These are phyloP conservation scores for Eutrema japonicum DNA, from an alignment of 345 rosid species.

Conservation along the genomic window DNA sequence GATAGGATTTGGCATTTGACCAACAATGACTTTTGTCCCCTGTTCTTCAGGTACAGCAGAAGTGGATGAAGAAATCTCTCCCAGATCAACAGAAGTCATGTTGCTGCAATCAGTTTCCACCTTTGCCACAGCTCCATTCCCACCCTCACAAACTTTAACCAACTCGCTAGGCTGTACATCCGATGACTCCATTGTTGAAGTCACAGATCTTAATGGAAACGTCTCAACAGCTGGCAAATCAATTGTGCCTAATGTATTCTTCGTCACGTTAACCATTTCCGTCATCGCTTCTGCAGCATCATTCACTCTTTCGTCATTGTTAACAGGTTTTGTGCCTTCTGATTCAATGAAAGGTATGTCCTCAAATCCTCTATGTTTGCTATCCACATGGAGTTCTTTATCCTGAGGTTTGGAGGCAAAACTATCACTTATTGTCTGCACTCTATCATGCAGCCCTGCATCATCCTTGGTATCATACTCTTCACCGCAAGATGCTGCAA, in stretches of 20 bases:
- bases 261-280: constrained; percentile 21
- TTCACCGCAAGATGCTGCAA: constrained; percentile 30
- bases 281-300: constrained; percentile 15
- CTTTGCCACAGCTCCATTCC: constrained; percentile 7
- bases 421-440: constrained; percentile 5
- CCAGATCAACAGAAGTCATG: constrained; percentile 7
- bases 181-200: constrained; percentile 40
- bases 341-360: constrained; percentile 25
- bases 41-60: constrained; percentile 29
- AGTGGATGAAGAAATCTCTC: constrained; percentile 26
- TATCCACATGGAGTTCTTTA: constrained; percentile 11
- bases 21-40: constrained; percentile 23
- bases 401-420: constrained; percentile 24
- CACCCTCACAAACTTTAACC: constrained; percentile 18
- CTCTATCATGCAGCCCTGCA: constrained; percentile 9
- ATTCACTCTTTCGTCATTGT: constrained; percentile 34
- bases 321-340: constrained; percentile 10
- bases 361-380: constrained; percentile 16
- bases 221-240: constrained; percentile 52
- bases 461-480: constrained; percentile 13
- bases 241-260: constrained; percentile 20
- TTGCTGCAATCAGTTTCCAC: constrained; percentile 28
- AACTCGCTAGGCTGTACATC: constrained; percentile 38
- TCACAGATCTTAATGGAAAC: constrained; percentile 52
- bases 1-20: constrained; percentile 22